A percentile compares a stretch with the other conserved stretches of the same genome.
Evolutionary conservation across 1,284 basidiomycete species (phyloP).

Genomic region (Abortiporus biennis): DNA sequence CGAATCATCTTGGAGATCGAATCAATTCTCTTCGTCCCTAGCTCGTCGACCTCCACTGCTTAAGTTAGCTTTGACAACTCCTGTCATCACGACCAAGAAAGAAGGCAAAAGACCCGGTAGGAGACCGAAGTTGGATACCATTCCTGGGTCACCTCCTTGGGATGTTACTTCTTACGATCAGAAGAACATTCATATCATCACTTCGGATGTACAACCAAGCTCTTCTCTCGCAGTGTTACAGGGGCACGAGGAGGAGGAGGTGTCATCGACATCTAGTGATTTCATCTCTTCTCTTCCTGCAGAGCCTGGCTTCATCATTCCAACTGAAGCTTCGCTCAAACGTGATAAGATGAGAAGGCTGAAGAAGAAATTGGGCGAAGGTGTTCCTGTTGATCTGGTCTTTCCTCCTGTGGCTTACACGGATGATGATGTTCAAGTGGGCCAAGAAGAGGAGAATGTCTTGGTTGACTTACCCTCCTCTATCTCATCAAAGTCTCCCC

Average conservation of each 20-base stretch:
- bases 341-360: slow-evolving; percentile 56
- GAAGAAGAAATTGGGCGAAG: slow-evolving; percentile 50
- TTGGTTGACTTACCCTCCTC: slow-evolving; percentile 4
- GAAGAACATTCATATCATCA: no score
- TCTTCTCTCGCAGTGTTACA: no score
- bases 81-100: slow-evolving; percentile 3
- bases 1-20: no score
- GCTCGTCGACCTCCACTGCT: slow-evolving; percentile 16
- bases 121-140: slow-evolving; percentile 15
- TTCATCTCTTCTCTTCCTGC: no score
- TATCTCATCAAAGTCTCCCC: background rate
- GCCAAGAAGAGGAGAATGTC: slow-evolving; percentile 11
- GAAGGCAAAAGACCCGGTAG: background rate
- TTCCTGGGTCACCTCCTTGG: slow-evolving; percentile 17
- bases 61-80: slow-evolving; percentile 15
- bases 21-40: no score
- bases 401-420: slow-evolving; percentile 32
- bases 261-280: no score
- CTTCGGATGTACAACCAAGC: no score
- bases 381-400: slow-evolving; percentile 50
- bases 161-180: no score
- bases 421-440: slow-evolving; percentile 12
- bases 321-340: slow-evolving; percentile 32
- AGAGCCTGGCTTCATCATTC: slow-evolving; percentile 31
- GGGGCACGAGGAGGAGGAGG: no score